These are phyloP conservation scores for Fusarium kyushuense DNA, from an alignment of 2,329 filamentous ascomycete species.

Conservation along the genomic window DNA sequence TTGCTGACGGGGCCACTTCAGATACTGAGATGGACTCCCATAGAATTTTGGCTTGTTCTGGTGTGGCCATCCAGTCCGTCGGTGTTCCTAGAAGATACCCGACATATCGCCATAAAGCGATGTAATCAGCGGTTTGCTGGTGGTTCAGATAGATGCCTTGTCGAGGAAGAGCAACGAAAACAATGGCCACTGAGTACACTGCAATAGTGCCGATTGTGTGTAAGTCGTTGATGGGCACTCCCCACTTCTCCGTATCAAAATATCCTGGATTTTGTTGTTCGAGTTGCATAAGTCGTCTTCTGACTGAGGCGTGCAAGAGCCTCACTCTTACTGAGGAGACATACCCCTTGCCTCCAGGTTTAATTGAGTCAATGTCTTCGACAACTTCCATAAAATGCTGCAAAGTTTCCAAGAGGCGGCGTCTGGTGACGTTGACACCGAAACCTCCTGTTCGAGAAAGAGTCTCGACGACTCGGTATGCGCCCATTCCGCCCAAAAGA, in stretches of 20 bases:
- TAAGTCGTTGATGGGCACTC: slow-evolving; percentile 79
- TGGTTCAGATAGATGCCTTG: slow-evolving; percentile 75
- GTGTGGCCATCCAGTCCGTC: slow-evolving; percentile 68
- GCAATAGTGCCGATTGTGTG: slow-evolving; percentile 79
- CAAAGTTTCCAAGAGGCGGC: slow-evolving; percentile 75
- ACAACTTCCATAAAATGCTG: slow-evolving; percentile 82
- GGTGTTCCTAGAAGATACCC: slow-evolving; percentile 78
- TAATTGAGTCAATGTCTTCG: slow-evolving; percentile 70
- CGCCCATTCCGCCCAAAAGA: slow-evolving; percentile 77
- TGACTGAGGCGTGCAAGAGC: slow-evolving; percentile 73
- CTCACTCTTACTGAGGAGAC: slow-evolving; percentile 73
- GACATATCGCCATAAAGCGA: slow-evolving; percentile 81
- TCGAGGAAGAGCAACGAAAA: slow-evolving; percentile 77
- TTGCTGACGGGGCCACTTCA: slow-evolving; percentile 74
- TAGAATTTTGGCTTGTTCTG: slow-evolving; percentile 66
- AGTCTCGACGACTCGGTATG: slow-evolving; percentile 79
- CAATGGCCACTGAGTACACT: slow-evolving; percentile 74
- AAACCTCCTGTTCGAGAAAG: slow-evolving; percentile 81
- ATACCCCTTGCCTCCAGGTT: slow-evolving; percentile 72
- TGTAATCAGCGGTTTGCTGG: slow-evolving; percentile 75
- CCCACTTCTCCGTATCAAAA: slow-evolving; percentile 68
- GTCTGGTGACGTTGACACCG: slow-evolving; percentile 72
- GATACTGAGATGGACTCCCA: slow-evolving; percentile 76
- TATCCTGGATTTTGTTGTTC: slow-evolving; percentile 67
- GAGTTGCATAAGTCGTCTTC: slow-evolving; percentile 71